Conservation (phyloP, 139 green algal species). For the Coelastrella sp. region DNA sequence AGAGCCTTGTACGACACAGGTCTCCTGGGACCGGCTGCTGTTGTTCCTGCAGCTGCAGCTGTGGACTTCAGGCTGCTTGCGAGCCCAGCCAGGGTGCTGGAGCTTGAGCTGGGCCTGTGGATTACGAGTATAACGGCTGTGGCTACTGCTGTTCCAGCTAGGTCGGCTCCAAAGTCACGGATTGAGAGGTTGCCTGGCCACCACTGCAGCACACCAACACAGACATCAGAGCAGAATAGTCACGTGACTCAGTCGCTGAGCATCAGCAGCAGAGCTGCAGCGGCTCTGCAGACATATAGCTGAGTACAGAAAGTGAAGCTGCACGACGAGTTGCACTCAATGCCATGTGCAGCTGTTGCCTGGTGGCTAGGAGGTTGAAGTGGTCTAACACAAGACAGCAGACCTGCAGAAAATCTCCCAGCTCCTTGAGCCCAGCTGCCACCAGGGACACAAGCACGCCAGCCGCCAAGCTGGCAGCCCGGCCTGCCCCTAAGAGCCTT, state of each 20-base stretch:
- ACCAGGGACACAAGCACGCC: conserved; percentile 4
- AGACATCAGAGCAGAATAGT: neutral
- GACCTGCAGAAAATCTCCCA: conserved; percentile 38
- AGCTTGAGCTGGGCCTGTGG: conserved; percentile 22
- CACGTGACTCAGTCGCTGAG: too few relatives aligned
- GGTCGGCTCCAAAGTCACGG: conserved; percentile 33
- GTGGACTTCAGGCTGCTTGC: neutral
- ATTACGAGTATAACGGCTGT: neutral
- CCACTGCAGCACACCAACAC: conserved; percentile 30
- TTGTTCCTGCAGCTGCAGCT: neutral
- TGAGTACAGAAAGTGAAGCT: too few relatives aligned
- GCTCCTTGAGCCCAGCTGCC: conserved; percentile 22
- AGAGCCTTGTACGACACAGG: conserved; percentile 15
- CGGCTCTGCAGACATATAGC: too few relatives aligned
- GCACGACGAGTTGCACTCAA: too few relatives aligned
- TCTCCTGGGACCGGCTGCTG: neutral
- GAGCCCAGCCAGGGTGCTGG: conserved; percentile 2
- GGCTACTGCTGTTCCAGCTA: conserved; percentile 20
- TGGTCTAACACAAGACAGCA: neutral
- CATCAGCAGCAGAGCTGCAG: too few relatives aligned
- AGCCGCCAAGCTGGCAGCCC: neutral
- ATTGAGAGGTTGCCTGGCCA: conserved; percentile 45
- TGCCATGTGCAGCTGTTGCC: too few relatives aligned
- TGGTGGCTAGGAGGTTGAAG: too few relatives aligned
- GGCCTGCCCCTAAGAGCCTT: neutral